Percentiles rank a stretch among this genome's conserved stretches.
Conservation (phyloP, 1,284 basidiomycete species). For the Retiboletus flavoniger region DNA sequence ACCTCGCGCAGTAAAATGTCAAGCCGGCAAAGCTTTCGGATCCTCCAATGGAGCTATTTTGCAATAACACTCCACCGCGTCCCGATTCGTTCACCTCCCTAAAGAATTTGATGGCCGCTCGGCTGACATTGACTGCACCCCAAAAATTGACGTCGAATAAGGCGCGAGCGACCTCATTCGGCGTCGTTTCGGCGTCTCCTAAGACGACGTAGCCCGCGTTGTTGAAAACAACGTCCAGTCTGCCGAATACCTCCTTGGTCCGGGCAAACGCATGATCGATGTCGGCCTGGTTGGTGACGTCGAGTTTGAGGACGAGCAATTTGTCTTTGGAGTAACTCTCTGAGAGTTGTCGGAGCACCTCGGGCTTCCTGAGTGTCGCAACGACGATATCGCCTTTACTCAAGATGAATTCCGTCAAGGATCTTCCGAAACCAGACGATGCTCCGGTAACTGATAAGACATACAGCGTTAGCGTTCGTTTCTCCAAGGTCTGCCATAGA, state of each 20-base stretch:
- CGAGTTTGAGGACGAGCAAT: constrained; percentile 4
- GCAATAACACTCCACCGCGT: constrained; percentile 6
- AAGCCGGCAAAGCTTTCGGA: not conserved
- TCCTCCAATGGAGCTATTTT: not conserved
- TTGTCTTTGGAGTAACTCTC: not conserved
- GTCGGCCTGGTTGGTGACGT: constrained; percentile 8
- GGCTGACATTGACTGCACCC: constrained; percentile 18
- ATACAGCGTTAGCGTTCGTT: not conserved
- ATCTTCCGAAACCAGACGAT: constrained; percentile 7
- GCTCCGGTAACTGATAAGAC: constrained; percentile 3
- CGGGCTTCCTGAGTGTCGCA: constrained; percentile 7
- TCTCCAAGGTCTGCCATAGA: not conserved
- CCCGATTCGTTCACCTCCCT: constrained; percentile 17
- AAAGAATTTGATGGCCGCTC: constrained; percentile 17
- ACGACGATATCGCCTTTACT: constrained; percentile 3
- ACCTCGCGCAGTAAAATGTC: constrained; percentile 7
- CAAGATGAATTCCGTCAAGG: constrained; percentile 3
- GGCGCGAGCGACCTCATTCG: not conserved
- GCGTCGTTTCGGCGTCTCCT: constrained; percentile 15
- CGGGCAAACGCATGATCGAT: constrained; percentile 10
- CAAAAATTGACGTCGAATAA: constrained; percentile 28
- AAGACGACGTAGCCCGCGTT: constrained; percentile 11
- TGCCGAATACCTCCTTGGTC: constrained; percentile 6
- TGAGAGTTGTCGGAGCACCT: not conserved
- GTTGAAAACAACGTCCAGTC: constrained; percentile 19